Evolutionary conservation across 257 asterid species (phyloP), one percentile per base, ranked within the genome.

Genomic region (Nyctanthes arbortristis): DNA sequence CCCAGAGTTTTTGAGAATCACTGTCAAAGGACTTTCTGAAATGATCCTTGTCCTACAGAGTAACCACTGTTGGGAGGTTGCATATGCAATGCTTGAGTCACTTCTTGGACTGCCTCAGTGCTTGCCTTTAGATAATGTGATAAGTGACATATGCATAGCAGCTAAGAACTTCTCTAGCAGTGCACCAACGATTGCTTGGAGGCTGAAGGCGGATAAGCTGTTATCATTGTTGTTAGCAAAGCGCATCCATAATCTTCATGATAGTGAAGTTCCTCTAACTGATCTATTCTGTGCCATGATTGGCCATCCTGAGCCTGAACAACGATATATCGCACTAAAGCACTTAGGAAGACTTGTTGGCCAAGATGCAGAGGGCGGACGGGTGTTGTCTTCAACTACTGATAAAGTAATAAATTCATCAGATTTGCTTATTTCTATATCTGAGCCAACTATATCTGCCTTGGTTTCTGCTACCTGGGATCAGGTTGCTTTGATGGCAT

Each of bases 251-350:
- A 81, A 70, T 72, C 66, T 83, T 69, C 81, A 81, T 65, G 82
- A 72, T 77, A 73, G 79, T 75, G 91, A 85, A 81, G 75, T 32
- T 68, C 81, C 95, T 73, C 55, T 91, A 64, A 71, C 78, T 75
- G 96, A 85, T 81, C 73, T 91, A 56, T 87, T 91, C 84, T 81
- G 74, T 77, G 65, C 83, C 78, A 65, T 91, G 86, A 91, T 93
- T 71, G 86, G 88, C 71, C 96, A 93, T 82, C 89, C 88, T 14
- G 99, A 93, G 80, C 97, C 99, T 57, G 99, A 93, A 67, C 99
- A 91, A 65, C 85, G 97, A 16, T 93, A 87, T 75, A 82, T 93
- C 63, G 96, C 95, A 33, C 71, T 93, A 27, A 93, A 91, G 79
- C 94, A 91, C 82, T 81, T 93, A 85, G 87, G 88, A 39, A 81